Evolutionary conservation across 2,329 filamentous ascomycete genomes (phyloP), one percentile per base, ranked within the genome.

Genomic region (Fonsecaea monophora): DNA sequence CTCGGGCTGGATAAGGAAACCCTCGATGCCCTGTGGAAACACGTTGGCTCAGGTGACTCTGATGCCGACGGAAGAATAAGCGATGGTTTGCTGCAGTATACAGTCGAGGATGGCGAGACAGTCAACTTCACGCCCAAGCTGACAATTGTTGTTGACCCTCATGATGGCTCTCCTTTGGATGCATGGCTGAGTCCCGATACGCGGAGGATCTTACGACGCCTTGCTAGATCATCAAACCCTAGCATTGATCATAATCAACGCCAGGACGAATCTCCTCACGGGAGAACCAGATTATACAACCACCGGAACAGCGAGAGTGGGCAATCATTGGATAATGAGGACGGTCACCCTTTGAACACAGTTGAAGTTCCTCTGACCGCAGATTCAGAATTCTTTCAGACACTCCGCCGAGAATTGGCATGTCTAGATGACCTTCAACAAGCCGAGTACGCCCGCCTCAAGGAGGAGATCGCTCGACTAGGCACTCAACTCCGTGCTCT

Each of bases 351-450:
- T 18, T 70, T 82, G 70, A 78, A 80, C 30, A 78, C 78, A 66
- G 82, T 96, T n/a, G 89, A 94, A 75, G 86, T 96, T 6, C 90
- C 92, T 18, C 81, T 96, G 2, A 87, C 87, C 1, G 92, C 92
- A 30, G 92, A 95, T 74, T 84, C 85, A 21, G 87, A 93, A 74
- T 96, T 96, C 77, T 96, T 96, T 77, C 84, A 87, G 34, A 86
- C 90, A 48, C 84, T 96, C 7, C 88, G 91, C 73, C 85, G 82
- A 53, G 91, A 94, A 74, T 85, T 96, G 15, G 85, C 84, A 25
- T 85, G 86, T 53, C 81, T 96, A 2, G 90, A 92, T 70, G 81
- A 81, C 0, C 81, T 96, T 3, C 90, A 94, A 69, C 81, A 83
- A 42, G 79, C 84, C 53, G 90, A 96, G 75, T 85, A 90, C 72